Evolutionary conservation across 164 flowering plant species (phyloP).

Genomic region (Umbilicus rupestris): DNA sequence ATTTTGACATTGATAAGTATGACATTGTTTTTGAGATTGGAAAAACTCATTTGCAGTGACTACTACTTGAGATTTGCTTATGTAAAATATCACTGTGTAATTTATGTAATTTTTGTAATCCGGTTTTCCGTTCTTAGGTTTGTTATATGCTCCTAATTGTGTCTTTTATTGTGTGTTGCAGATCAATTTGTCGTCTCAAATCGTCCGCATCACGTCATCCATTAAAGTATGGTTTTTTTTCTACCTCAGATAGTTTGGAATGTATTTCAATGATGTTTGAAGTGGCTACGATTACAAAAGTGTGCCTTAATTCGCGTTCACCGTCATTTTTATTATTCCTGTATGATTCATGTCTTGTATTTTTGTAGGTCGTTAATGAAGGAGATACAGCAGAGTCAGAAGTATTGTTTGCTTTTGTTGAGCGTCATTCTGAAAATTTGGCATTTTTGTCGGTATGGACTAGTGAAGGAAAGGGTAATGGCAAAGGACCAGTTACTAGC

Average conservation of each 20-base stretch:
- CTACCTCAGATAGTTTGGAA: background rate
- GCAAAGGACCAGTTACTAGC: conserved; percentile 25
- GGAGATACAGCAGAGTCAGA: conserved; percentile 51
- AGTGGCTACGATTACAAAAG: background rate
- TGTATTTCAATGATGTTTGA: background rate
- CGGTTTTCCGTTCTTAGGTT: background rate
- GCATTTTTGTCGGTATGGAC: conserved; percentile 37
- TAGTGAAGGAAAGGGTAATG: conserved; percentile 65
- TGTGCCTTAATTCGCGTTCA: no score
- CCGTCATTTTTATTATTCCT: background rate
- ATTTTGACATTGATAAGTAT: no score
- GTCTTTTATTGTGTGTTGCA: background rate
- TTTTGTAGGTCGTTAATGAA: conserved; percentile 55
- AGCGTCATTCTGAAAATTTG: conserved; percentile 51
- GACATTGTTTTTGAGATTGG: no score
- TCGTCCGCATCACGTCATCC: background rate
- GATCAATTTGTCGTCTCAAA: conserved; percentile 4
- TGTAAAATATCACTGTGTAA: background rate
- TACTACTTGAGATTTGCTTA: no score
- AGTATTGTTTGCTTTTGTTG: conserved; percentile 56
- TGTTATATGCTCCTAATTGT: background rate
- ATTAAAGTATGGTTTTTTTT: background rate
- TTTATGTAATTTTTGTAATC: background rate
- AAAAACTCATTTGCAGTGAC: no score
- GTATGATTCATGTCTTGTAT: background rate